Evolutionary conservation across 1,284 basidiomycete species (phyloP).

Genomic region (Ganoderma meredithae): DNA sequence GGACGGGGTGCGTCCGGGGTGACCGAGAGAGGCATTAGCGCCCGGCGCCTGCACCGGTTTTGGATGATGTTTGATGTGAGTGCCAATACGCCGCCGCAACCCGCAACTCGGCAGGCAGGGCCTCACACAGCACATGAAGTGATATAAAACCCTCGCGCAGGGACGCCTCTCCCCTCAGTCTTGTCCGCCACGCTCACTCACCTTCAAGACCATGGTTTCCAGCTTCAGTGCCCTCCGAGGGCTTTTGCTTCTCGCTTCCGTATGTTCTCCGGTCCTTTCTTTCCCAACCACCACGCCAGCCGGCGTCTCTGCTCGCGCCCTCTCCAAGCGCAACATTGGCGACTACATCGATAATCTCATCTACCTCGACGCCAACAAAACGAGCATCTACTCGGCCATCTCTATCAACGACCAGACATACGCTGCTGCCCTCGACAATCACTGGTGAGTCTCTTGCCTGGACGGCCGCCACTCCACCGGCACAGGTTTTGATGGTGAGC

Average conservation of each 20-base stretch:
- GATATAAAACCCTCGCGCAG: constrained; percentile 21
- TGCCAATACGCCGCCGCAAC: constrained; percentile 1
- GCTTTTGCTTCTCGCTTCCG: constrained; percentile 26
- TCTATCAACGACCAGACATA: constrained; percentile 23
- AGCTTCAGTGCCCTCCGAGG: constrained; percentile 28
- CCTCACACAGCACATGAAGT: constrained; percentile 19
- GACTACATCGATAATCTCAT: constrained; percentile 28
- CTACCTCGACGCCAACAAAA: constrained; percentile 27
- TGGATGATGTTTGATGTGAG: constrained; percentile 15
- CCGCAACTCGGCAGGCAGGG: constrained; percentile 7
- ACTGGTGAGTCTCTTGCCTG: constrained; percentile 23
- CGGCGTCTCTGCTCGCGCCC: constrained; percentile 11
- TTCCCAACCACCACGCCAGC: constrained; percentile 15
- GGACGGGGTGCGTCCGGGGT: constrained; percentile 13
- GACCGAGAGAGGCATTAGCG: constrained; percentile 23
- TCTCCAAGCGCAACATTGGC: constrained; percentile 22
- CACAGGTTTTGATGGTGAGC: not conserved
- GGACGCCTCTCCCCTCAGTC: constrained; percentile 18
- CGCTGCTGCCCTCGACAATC: constrained; percentile 26
- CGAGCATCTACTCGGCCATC: constrained; percentile 26
- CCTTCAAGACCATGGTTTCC: constrained; percentile 29
- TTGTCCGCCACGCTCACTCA: constrained; percentile 26
- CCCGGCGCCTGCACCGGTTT: constrained; percentile 23
- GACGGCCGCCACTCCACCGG: not conserved
- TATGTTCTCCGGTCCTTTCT: constrained; percentile 27